Base-by-base conservation (phyloP, 2,329 filamentous ascomycete genomes). In the Stenocarpella maydis region DNA sequence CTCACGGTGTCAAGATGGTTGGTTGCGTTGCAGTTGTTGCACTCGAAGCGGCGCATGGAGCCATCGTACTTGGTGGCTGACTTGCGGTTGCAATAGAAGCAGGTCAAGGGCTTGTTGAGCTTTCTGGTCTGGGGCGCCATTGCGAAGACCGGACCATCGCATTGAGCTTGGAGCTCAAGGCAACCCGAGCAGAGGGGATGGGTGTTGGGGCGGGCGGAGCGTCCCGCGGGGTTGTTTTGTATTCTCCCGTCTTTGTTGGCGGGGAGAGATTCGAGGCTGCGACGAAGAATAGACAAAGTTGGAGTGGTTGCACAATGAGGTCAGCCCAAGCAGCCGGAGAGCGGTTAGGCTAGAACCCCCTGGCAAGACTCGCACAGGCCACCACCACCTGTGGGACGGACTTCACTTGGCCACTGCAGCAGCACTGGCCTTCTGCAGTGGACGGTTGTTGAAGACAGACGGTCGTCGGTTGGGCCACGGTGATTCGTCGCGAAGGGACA, bases 1-100 rank as follows among this genome's bases (percentile, higher is more conserved):
- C 83, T 70, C 82, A 96, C 94, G 83, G 95, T 86, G 78, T 99
- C 96, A 39, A 98, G 84, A 82, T 93, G 92, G 80, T 98, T 99
- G 70, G 91, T 90, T 21, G 95, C 92, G 75, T 96, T 92, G 83
- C 96, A 99, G 71, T 87, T 83, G 24, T 86, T 81, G 80, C 94
- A 97, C 54, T 90, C 84, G 81, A 95, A 97, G 75, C 89, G 86
- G 77, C 84, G 86, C 68, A 88, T 84, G 65, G 78, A 77, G 37
- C 87, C 87, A 74, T 89, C 86, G 75, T 87, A 90, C 72, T 80
- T 83, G 68, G 88, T 84, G 41, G 85, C 83, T 41, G 91, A 92
- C 74, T 87, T 88, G 77, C 85, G 85, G 74, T 92, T 91, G 80
- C 95, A 97, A 80, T 95, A 97, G 83, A 97, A 95, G 85, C 94